Conservation (phyloP, 257 asterid species). For the Fraxinus quadrangulata region DNA sequence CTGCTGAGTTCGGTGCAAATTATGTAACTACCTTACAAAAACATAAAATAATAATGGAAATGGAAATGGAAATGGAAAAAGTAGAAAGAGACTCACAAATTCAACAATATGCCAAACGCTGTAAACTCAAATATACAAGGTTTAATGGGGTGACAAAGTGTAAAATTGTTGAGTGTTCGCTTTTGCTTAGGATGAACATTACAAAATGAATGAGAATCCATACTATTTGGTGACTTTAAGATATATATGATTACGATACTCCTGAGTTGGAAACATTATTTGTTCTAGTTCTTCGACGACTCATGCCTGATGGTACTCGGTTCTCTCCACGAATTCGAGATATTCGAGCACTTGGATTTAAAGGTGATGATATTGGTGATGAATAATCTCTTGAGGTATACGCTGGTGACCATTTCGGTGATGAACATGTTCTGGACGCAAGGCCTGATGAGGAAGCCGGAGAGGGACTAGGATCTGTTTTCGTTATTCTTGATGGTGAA, state of each 20-base stretch:
- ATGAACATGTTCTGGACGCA: conserved; percentile 22
- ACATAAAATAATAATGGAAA: not conserved
- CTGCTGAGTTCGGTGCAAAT: not conserved
- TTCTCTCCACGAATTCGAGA: conserved; percentile 37
- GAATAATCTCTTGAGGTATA: conserved; percentile 31
- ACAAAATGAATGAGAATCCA: conserved; percentile 16
- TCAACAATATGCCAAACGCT: not conserved
- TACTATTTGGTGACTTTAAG: conserved; percentile 2
- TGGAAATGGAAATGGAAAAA: not conserved
- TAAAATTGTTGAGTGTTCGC: not conserved
- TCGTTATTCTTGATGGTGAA: conserved; percentile 40
- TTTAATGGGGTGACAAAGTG: not conserved
- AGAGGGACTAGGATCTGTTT: conserved; percentile 31
- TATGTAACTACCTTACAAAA: not conserved
- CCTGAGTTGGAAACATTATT: conserved; percentile 24
- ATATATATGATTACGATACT: conserved; percentile 18
- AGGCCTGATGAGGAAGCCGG: conserved; percentile 43
- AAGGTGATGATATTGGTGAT: conserved; percentile 51
- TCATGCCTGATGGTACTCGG: conserved; percentile 24
- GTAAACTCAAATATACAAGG: not conserved
- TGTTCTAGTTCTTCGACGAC: conserved; percentile 33
- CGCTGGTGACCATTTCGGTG: conserved; percentile 29
- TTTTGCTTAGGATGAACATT: conserved; percentile 10
- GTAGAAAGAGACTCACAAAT: not conserved
- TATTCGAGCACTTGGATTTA: conserved; percentile 42